These are phyloP conservation scores for Xylogone sp. DNA, from an alignment of 2,329 filamentous ascomycete species.

Conservation along the genomic window DNA sequence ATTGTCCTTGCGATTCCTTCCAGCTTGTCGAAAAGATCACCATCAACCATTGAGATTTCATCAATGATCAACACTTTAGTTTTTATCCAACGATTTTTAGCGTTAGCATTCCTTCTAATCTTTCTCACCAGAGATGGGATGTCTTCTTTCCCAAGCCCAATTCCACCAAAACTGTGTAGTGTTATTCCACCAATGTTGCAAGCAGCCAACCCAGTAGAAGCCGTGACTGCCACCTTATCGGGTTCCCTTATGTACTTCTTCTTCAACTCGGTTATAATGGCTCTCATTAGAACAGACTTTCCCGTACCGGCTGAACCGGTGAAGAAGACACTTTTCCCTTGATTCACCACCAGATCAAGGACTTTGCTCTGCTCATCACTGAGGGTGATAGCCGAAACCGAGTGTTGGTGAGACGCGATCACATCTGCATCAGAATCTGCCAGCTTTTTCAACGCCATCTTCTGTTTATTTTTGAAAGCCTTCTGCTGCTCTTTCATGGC, in stretches of 20 bases:
- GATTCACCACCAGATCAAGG: constrained; percentile 74
- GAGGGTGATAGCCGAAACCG: constrained; percentile 39
- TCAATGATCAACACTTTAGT: constrained; percentile 89
- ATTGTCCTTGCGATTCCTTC: constrained; percentile 81
- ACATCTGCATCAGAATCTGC: constrained; percentile 41
- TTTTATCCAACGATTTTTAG: constrained; percentile 81
- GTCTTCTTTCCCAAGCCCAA: constrained; percentile 89
- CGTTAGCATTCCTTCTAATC: constrained; percentile 83
- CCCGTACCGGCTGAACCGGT: constrained; percentile 95
- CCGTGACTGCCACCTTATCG: constrained; percentile 87
- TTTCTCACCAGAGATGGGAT: constrained; percentile 80
- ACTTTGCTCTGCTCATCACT: constrained; percentile 86
- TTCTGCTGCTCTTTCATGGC: constrained; percentile 75
- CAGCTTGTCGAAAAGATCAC: constrained; percentile 93
- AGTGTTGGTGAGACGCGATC: constrained; percentile 34
- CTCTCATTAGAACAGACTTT: constrained; percentile 91
- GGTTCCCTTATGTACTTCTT: constrained; percentile 72
- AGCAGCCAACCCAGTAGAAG: constrained; percentile 90
- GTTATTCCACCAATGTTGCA: constrained; percentile 97
- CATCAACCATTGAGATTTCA: constrained; percentile 98
- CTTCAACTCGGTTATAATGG: constrained; percentile 80
- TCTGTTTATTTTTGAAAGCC: constrained; percentile 61
- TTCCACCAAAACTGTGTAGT: constrained; percentile 91
- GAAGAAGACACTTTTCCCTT: constrained; percentile 90
- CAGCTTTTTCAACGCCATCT: constrained; percentile 40